These are phyloP conservation scores for Phytophthora litchii DNA, from an alignment of 352 stramenopile species.

Conservation along the genomic window DNA sequence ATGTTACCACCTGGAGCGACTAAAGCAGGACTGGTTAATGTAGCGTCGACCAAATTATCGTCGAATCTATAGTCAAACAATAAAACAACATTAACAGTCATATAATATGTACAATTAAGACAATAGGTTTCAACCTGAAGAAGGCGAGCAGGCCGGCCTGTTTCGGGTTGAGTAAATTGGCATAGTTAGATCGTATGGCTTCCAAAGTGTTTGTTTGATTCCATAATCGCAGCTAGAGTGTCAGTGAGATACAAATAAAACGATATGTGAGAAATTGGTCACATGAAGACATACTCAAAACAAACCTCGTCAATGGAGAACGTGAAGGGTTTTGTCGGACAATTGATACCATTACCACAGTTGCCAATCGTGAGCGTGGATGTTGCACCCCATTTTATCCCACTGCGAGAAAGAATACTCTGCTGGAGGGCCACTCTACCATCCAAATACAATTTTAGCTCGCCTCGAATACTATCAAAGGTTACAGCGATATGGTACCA, in stretches of 20 bases:
- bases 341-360: slow-evolving; percentile 39
- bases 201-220: slow-evolving; percentile 5
- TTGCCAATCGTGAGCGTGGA: slow-evolving; percentile 45
- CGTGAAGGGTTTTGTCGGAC: slow-evolving; percentile 41
- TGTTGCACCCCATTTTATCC: slow-evolving; percentile 13
- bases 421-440: slow-evolving; percentile 13
- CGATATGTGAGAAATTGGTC: not conserved
- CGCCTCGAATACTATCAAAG: slow-evolving; percentile 14
- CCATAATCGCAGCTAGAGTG: slow-evolving; percentile 29
- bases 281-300: not conserved
- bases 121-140: slow-evolving; percentile 23
- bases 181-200: slow-evolving; percentile 15
- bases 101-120: not conserved
- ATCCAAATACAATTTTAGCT: slow-evolving; percentile 24
- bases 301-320: slow-evolving; percentile 61
- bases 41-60: slow-evolving; percentile 16
- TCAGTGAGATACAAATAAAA: not conserved
- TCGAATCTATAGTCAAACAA: slow-evolving; percentile 18
- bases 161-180: slow-evolving; percentile 7
- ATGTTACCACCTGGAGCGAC: not conserved
- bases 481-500: slow-evolving; percentile 35
- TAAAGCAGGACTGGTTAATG: slow-evolving; percentile 3
- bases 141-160: slow-evolving; percentile 13
- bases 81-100: not conserved
- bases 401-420: slow-evolving; percentile 8